Conservation (phyloP, 2,329 filamentous ascomycete genomes). For the Conoideocrella luteorostrata region DNA sequence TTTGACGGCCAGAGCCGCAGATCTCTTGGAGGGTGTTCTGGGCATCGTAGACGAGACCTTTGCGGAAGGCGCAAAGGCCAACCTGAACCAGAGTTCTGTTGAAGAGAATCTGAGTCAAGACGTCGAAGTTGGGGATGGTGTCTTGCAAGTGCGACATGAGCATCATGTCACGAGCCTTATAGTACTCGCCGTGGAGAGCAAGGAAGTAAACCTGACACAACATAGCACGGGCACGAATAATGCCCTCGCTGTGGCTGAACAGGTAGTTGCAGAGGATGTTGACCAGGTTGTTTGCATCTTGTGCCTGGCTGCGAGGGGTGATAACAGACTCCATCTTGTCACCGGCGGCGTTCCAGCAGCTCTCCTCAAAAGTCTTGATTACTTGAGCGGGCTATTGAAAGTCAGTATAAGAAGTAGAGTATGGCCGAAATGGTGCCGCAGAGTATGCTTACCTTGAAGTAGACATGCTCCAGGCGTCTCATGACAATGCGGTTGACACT, state of each 20-base stretch:
- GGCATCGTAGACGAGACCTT: slow-evolving; percentile 92
- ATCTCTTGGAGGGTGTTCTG: slow-evolving; percentile 98
- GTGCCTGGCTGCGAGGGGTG: slow-evolving; percentile 63
- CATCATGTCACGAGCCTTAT: slow-evolving; percentile 97
- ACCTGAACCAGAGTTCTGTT: slow-evolving; percentile 97
- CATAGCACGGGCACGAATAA: slow-evolving; percentile 94
- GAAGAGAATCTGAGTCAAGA: slow-evolving; percentile 96
- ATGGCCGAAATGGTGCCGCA: too few relatives aligned
- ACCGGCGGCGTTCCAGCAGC: slow-evolving; percentile 80
- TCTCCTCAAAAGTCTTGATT: slow-evolving; percentile 88
- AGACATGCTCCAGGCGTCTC: slow-evolving; percentile 91
- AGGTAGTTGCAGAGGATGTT: slow-evolving; percentile 90
- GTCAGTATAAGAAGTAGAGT: too few relatives aligned
- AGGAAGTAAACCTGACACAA: slow-evolving; percentile 98
- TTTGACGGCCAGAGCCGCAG: slow-evolving; percentile 93
- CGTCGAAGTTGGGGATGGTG: slow-evolving; percentile 92
- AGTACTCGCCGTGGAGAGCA: slow-evolving; percentile 95
- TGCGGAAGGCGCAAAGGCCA: slow-evolving; percentile 95
- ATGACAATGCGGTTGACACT: slow-evolving; percentile 89
- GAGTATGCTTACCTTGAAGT: slow-evolving; percentile 79
- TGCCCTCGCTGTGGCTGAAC: slow-evolving; percentile 89
- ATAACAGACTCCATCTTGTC: slow-evolving; percentile 66
- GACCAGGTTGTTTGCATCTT: slow-evolving; percentile 70
- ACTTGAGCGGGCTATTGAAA: slow-evolving; percentile 82
- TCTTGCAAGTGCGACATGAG: slow-evolving; percentile 99